A percentile compares a stretch with the other conserved stretches of the same genome.
Evolutionary conservation across 345 rosid species (phyloP).

Genomic region (Luvunga scandens): DNA sequence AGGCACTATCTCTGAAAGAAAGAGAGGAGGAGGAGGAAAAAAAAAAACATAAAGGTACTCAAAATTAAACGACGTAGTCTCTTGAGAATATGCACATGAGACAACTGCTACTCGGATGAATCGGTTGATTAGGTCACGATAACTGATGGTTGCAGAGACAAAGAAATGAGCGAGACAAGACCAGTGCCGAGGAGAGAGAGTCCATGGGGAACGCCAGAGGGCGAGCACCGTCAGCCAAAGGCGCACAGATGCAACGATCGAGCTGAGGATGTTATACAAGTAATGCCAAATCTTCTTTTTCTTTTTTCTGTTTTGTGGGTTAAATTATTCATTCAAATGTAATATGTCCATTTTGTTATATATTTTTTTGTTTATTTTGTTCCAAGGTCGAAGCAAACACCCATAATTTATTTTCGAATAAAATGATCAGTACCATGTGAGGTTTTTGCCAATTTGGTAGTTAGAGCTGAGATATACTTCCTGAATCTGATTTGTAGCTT

Average conservation of each 20-base stretch:
- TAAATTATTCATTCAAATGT: background rate
- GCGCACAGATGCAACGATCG: constrained; percentile 96
- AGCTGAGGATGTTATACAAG: constrained; percentile 86
- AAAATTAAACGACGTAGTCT: background rate
- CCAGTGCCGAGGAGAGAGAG: constrained; percentile 94
- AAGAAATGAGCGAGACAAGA: constrained; percentile 72
- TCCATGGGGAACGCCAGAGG: constrained; percentile 84
- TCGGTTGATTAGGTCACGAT: background rate
- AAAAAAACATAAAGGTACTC: too few species aligned
- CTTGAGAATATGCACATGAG: too few species aligned
- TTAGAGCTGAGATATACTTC: background rate
- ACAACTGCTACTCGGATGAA: background rate
- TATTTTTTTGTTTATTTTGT: background rate
- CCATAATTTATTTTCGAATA: background rate
- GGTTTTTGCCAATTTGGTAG: background rate
- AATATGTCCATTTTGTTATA: background rate
- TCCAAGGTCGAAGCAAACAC: background rate
- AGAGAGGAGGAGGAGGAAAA: too few species aligned
- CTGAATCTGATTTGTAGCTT: background rate
- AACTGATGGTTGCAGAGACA: background rate
- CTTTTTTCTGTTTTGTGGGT: background rate
- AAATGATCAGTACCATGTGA: background rate
- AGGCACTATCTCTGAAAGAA: too few species aligned
- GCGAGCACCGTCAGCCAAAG: constrained; percentile 75
- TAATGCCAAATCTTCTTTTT: constrained; percentile 13